These are phyloP conservation scores for Austroboletus eburneus DNA, from an alignment of 768 basidiomycete genomes.

Conservation along the genomic window DNA sequence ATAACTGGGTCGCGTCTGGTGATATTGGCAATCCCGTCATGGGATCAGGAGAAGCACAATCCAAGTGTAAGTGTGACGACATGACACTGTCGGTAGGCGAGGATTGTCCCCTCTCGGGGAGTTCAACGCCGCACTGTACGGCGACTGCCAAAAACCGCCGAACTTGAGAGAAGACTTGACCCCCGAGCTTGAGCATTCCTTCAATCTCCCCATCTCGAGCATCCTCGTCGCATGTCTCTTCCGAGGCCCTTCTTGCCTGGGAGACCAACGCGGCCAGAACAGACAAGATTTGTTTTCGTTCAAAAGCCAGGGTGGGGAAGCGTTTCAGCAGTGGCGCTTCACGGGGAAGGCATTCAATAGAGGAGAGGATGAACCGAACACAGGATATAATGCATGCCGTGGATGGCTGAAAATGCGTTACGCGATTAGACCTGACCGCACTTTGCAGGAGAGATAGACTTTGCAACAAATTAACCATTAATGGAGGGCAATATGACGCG, in stretches of 20 bases:
- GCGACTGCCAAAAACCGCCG: conserved; percentile 75
- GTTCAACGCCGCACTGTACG: conserved; percentile 67
- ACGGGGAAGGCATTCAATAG: conserved; percentile 79
- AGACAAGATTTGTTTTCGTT: conserved; percentile 78
- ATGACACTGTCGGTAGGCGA: conserved; percentile 19
- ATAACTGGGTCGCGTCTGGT: conserved; percentile 5
- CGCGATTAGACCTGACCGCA: conserved; percentile 73
- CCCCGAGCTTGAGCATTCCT: conserved; percentile 75
- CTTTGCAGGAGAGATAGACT: conserved; percentile 82
- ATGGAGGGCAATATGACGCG: conserved; percentile 65
- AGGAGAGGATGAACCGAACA: conserved; percentile 80
- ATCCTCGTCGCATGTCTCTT: conserved; percentile 41
- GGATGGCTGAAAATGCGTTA: conserved; percentile 86
- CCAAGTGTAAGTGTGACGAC: conserved; percentile 14
- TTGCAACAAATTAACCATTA: conserved; percentile 83
- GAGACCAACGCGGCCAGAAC: conserved; percentile 79
- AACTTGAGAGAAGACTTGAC: conserved; percentile 78
- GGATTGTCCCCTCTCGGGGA: conserved; percentile 49
- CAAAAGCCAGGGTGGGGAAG: conserved; percentile 63
- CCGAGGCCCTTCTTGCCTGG: conserved; percentile 67
- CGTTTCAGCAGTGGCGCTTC: conserved; percentile 70
- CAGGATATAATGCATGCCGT: conserved; percentile 94
- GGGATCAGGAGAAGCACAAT: conserved; percentile 14
- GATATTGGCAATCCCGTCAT: conserved; percentile 11
- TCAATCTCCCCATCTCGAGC: conserved; percentile 56